Evolutionary conservation across 192 early-diverging fungal species (phyloP), one percentile per base, ranked within the genome.

Genomic region (Chytriomyces hyalinus): DNA sequence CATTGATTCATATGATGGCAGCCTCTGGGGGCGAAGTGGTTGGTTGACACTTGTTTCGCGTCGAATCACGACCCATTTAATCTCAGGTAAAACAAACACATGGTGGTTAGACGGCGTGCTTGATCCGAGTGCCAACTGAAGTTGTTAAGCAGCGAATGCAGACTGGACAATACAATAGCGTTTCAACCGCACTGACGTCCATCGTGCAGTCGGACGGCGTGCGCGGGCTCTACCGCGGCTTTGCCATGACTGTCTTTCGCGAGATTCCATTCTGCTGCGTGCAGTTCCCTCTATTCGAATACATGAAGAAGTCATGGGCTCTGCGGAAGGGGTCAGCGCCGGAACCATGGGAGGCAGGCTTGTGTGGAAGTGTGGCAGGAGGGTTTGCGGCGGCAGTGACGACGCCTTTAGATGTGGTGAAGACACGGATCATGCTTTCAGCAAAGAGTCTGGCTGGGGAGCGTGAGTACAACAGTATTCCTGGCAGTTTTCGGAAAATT

Each of bases 231-330:
- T 99, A 97, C 76, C 91, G 95, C 24, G 97, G 97, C 6, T 99
- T 93, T 75, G 80, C 92, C 64, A 95, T 93, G 62, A 96, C 95
- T 24, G 92, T 99, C 5, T 94, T 95, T 73, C 88, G 97, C 50
- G 97, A 99, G 86, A 97, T 98, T 77, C 97, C 97, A 20, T 98
- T 98, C 78, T 90, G 96, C 0, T 97, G 95, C 81, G 92, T 98
- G 46, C 97, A 98, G 81, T 98, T 98, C 80, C 95, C 97, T 6
- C 77, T 98, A 50, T 98, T 95, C 79, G 97, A 98, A 83, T 91
- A 87, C 49, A 84, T 97, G 64, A 98, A 97, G 80, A 77, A 77
- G 64, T 26, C 48, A 22, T 85, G 78, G 79, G 50, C 44, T 6
- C 7, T 61, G n/a, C 22, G 80, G 5, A 80, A 90, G 7, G 80